Evolutionary conservation across 1,284 basidiomycete genomes (phyloP).

Genomic region (Ustilago shanxiensis): DNA sequence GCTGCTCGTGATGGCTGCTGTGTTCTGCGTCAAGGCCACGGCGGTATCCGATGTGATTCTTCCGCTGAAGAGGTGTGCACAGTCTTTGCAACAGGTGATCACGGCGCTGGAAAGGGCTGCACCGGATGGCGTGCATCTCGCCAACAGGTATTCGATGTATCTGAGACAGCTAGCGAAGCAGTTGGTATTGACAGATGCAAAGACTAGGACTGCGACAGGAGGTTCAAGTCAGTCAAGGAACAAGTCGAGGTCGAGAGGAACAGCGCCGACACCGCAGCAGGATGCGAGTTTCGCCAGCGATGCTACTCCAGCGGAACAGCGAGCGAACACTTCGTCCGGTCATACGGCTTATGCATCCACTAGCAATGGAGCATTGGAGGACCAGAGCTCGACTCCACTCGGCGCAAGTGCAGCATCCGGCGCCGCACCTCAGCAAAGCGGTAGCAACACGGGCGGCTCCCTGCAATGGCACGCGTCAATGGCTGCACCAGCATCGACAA

Average conservation of each 20-base stretch:
- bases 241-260: constrained; percentile 24
- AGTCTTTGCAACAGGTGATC: constrained; percentile 54
- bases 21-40: constrained; percentile 56
- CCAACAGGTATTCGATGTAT: constrained; percentile 51
- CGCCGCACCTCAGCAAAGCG: not conserved
- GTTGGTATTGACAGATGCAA: constrained; percentile 50
- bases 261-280: constrained; percentile 6
- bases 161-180: constrained; percentile 51
- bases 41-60: constrained; percentile 53
- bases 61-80: constrained; percentile 49
- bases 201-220: constrained; percentile 24
- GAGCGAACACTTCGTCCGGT: not conserved
- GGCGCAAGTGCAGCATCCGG: not conserved
- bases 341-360: not conserved
- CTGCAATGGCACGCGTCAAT: not conserved
- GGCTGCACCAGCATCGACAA: not conserved
- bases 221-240: constrained; percentile 12
- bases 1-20: constrained; percentile 53
- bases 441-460: not conserved
- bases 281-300: constrained; percentile 8
- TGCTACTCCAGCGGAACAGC: not conserved
- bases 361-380: not conserved
- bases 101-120: constrained; percentile 45
- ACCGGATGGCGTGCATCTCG: constrained; percentile 51
- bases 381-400: not conserved